A percentile compares a stretch with the other conserved stretches of the same genome.
phyloP scores from a whole-genome alignment of 306 rosid species.

The Coriaria nepalensis region DNA sequence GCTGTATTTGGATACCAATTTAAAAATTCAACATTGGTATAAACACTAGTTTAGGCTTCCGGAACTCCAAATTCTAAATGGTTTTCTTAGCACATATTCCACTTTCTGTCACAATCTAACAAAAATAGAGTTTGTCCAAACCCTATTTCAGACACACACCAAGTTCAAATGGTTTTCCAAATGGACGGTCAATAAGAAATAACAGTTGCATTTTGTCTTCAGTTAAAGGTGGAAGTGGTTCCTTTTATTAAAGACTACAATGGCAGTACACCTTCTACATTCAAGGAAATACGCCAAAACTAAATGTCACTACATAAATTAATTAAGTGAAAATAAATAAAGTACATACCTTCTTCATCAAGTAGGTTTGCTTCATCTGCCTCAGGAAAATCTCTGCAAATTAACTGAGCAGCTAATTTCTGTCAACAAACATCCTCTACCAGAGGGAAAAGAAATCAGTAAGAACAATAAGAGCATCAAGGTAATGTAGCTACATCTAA shows the following conservation, averaged over 20 bases:
- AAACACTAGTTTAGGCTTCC: too few relatives aligned
- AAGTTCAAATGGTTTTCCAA: too few relatives aligned
- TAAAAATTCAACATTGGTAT: too few relatives aligned
- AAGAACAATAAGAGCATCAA: background rate
- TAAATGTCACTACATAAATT: background rate
- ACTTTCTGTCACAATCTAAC: too few relatives aligned
- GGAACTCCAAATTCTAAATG: too few relatives aligned
- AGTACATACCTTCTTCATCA: constrained; percentile 63
- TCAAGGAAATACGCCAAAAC: background rate
- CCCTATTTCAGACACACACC: too few relatives aligned
- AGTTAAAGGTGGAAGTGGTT: too few relatives aligned
- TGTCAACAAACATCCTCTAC: constrained; percentile 53
- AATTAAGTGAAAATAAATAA: background rate
- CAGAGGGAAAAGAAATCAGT: background rate
- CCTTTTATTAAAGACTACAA: background rate
- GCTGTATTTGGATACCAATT: too few relatives aligned
- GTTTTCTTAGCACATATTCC: too few relatives aligned
- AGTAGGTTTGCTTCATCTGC: constrained; percentile 85
- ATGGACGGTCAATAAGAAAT: too few relatives aligned
- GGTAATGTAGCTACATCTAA: background rate
- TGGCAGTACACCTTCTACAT: background rate
- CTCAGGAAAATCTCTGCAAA: constrained; percentile 46
- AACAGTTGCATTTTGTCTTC: too few relatives aligned
- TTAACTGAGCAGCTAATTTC: constrained; percentile 52
- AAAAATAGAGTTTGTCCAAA: too few relatives aligned